Conservation (phyloP, 345 rosid genomes). For the Erucastrum elatum region DNA sequence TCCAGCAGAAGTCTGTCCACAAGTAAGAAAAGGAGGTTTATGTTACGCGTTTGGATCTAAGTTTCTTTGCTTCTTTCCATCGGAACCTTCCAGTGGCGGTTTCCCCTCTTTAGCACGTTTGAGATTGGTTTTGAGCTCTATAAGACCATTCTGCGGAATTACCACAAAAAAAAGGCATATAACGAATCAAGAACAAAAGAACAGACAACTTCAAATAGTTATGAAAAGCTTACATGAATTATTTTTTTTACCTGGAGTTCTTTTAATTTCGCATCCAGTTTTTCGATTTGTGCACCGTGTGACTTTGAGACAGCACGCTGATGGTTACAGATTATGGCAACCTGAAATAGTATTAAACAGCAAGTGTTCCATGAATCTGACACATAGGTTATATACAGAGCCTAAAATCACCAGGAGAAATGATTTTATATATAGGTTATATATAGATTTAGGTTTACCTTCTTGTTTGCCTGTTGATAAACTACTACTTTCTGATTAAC, state of each 20-base stretch:
- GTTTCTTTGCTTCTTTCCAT: constrained; percentile 84
- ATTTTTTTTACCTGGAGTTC: constrained; percentile 62
- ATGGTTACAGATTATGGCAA: constrained; percentile 98
- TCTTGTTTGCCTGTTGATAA: constrained; percentile 87
- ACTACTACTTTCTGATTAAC: constrained; percentile 65
- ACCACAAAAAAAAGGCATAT: background rate
- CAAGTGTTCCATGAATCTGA: constrained; percentile 12
- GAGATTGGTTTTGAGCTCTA: constrained; percentile 70
- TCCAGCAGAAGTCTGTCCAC: background rate
- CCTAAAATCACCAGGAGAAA: constrained; percentile 3
- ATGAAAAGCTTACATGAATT: background rate
- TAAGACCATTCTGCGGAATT: constrained; percentile 52
- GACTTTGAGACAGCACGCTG: constrained; percentile 88
- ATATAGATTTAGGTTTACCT: too few species aligned
- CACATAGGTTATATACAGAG: constrained; percentile 5
- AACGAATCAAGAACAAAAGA: background rate
- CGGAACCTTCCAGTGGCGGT: constrained; percentile 78
- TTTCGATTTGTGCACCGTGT: constrained; percentile 79
- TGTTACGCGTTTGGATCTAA: constrained; percentile 78
- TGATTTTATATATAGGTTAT: too few species aligned
- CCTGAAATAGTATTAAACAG: constrained; percentile 52
- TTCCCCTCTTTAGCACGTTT: constrained; percentile 86
- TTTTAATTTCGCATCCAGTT: constrained; percentile 66
- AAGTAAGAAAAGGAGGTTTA: constrained; percentile 20
- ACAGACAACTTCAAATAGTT: constrained; percentile 1